phyloP scores from a whole-genome alignment of 2,329 filamentous ascomycete genomes.

The Diaporthe sp. region DNA sequence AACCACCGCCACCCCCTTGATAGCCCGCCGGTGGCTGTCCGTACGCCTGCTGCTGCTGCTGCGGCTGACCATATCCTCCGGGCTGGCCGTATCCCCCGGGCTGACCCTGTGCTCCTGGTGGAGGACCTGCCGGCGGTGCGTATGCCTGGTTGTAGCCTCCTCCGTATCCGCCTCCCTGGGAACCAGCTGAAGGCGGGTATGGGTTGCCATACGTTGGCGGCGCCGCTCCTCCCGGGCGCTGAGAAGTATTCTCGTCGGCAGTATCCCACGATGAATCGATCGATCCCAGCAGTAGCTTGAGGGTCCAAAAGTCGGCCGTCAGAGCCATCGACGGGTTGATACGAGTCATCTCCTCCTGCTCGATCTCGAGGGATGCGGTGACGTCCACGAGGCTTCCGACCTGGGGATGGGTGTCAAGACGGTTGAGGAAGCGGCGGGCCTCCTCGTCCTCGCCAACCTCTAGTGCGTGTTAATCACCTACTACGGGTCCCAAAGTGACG shows the following conservation, averaged over 20 bases:
- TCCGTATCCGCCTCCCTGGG: not conserved
- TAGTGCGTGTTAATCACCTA: no score
- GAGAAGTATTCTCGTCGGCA: not conserved
- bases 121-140: not conserved
- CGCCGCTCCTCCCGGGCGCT: not conserved
- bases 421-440: slow-evolving; percentile 23
- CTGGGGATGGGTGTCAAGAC: slow-evolving; percentile 8
- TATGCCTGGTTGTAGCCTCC: slow-evolving; percentile 13
- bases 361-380: slow-evolving; percentile 11
- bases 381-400: slow-evolving; percentile 6
- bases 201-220: not conserved
- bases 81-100: slow-evolving; percentile 5
- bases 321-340: slow-evolving; percentile 6
- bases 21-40: slow-evolving; percentile 1
- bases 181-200: not conserved
- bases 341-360: slow-evolving; percentile 16
- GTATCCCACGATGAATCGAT: slow-evolving; percentile 3
- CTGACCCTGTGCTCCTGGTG: not conserved
- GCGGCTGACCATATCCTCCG: not conserved
- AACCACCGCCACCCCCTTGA: not conserved
- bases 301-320: slow-evolving; percentile 17
- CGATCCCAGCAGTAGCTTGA: not conserved
- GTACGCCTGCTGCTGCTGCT: no score
- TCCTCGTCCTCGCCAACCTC: slow-evolving; percentile 20
- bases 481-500: no score